Evolutionary conservation across 257 asterid species (phyloP).

Genomic region (Perilla frutescens): DNA sequence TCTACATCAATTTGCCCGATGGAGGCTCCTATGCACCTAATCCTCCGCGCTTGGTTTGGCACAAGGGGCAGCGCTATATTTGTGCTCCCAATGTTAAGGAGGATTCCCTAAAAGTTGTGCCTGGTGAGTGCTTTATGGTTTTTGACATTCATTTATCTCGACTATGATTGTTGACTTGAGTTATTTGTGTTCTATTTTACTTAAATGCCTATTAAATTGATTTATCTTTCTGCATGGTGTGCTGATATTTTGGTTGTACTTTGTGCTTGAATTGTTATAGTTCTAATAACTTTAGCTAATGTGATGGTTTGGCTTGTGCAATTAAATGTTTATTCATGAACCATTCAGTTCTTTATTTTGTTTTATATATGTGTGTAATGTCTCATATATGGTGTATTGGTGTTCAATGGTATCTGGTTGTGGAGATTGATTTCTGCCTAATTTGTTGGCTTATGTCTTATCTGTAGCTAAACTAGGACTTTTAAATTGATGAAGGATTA

Average conservation of each 20-base stretch:
- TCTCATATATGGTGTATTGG: neutral
- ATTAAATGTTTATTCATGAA: neutral
- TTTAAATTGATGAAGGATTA: slow-evolving; percentile 15
- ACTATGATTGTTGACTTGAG: slow-evolving; percentile 9
- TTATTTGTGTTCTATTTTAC: neutral
- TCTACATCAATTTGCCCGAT: slow-evolving; percentile 82
- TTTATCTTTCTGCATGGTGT: neutral
- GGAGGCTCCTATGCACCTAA: slow-evolving; percentile 73
- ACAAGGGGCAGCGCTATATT: slow-evolving; percentile 86
- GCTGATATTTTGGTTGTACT: slow-evolving; percentile 25
- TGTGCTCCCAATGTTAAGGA: slow-evolving; percentile 71
- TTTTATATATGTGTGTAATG: neutral
- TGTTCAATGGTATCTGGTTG: neutral
- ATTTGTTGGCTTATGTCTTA: neutral
- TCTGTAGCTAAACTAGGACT: slow-evolving; percentile 14
- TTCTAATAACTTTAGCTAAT: neutral
- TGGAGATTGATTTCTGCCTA: slow-evolving; percentile 17
- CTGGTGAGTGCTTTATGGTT: slow-evolving; percentile 60
- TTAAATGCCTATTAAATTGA: neutral
- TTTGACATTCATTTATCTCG: slow-evolving; percentile 14
- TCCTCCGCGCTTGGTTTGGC: slow-evolving; percentile 82
- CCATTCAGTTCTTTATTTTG: neutral
- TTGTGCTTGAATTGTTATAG: neutral
- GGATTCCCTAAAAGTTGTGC: slow-evolving; percentile 81
- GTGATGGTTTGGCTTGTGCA: neutral